Evolutionary conservation across 140 eudicot species (phyloP).

Genomic region (Anethum foeniculum): DNA sequence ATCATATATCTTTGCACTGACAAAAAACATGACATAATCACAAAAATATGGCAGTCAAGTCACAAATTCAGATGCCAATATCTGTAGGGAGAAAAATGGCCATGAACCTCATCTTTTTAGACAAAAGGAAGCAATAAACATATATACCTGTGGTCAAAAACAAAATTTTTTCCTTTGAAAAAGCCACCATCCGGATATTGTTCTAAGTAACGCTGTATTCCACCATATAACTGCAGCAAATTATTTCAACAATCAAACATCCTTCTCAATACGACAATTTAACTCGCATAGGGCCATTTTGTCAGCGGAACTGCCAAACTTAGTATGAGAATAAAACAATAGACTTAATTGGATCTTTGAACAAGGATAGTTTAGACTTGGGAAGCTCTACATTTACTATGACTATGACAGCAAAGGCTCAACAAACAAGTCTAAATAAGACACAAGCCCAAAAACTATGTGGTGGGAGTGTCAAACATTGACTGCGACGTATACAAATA

Average conservation of each 20-base stretch:
- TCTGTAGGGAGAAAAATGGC: neutral
- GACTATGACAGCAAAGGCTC: neutral
- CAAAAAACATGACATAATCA: neutral
- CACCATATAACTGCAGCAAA: slow-evolving; percentile 71
- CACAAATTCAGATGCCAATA: neutral
- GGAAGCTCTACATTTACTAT: neutral
- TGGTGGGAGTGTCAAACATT: neutral
- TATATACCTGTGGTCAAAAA: slow-evolving; percentile 80
- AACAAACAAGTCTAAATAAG: neutral
- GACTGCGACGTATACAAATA: neutral
- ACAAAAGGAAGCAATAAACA: neutral
- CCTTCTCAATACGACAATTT: neutral
- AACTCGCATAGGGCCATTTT: neutral
- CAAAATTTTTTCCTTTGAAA: slow-evolving; percentile 88
- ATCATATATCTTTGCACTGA: neutral
- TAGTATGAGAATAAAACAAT: neutral
- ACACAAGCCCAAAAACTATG: neutral
- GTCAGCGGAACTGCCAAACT: neutral
- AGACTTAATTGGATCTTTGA: neutral
- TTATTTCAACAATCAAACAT: neutral
- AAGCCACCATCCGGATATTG: slow-evolving; percentile 94
- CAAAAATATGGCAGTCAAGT: neutral
- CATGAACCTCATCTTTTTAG: neutral
- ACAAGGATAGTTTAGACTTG: neutral
- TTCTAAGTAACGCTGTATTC: slow-evolving; percentile 90